phyloP scores from a whole-genome alignment of 768 basidiomycete genomes.

The Boletales sp. region DNA sequence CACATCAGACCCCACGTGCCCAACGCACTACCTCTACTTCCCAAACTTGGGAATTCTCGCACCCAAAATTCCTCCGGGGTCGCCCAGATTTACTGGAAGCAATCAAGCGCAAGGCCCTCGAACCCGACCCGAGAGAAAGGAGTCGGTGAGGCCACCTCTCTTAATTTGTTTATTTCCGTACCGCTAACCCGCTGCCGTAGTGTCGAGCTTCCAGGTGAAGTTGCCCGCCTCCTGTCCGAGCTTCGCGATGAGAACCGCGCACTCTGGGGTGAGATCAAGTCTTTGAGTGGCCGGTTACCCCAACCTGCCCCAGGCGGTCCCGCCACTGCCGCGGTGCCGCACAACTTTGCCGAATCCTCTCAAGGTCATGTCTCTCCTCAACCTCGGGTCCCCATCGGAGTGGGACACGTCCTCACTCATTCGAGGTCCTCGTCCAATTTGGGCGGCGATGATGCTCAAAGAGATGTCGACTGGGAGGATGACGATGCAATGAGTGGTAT shows the following conservation, averaged over 20 bases:
- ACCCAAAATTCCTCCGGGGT: conserved; percentile 80
- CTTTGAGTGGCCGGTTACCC: conserved; percentile 22
- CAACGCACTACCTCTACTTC: conserved; percentile 77
- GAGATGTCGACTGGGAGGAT: conserved; percentile 28
- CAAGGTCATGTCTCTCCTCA: conserved; percentile 7
- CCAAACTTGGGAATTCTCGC: conserved; percentile 88
- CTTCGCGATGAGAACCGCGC: conserved; percentile 73
- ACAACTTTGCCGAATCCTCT: conserved; percentile 7
- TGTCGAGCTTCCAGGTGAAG: conserved; percentile 80
- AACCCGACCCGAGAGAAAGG: conserved; percentile 62
- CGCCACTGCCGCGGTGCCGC: conserved; percentile 1
- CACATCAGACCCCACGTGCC: conserved; percentile 68
- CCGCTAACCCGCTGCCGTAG: conserved; percentile 31
- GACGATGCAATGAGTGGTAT: conserved; percentile 20
- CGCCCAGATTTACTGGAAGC: conserved; percentile 79
- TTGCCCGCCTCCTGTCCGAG: conserved; percentile 46
- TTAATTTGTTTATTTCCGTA: background rate
- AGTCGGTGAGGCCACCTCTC: conserved; percentile 19
- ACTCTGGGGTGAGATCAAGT: conserved; percentile 41
- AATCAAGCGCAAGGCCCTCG: conserved; percentile 82
- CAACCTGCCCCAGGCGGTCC: conserved; percentile 3
- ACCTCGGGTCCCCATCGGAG: conserved; percentile 7
- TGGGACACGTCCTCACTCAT: conserved; percentile 17
- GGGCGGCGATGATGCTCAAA: conserved; percentile 22
- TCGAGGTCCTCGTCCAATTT: conserved; percentile 29